Percentiles rank a stretch among this genome's conserved stretches.
Conservation (phyloP, 208 protist species). For the Trichomonas vaginalis region DNA sequence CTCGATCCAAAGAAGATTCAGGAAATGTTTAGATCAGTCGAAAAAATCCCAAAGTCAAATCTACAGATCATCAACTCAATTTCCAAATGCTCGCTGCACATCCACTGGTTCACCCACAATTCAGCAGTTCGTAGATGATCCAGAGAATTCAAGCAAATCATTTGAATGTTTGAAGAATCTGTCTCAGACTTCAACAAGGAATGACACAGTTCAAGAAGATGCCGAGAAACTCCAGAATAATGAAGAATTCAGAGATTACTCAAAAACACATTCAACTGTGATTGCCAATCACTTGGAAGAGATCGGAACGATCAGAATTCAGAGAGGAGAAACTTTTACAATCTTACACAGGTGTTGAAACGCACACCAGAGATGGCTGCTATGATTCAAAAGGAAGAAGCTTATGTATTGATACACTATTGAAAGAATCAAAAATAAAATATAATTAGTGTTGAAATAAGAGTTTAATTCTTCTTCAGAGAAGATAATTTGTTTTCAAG, state of each 20-base stretch:
- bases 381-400: neutral
- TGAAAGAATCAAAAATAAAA: too few relatives aligned
- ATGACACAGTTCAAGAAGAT: neutral
- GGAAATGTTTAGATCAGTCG: neutral
- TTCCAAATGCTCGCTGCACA: neutral
- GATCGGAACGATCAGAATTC: neutral
- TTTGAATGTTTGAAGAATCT: neutral
- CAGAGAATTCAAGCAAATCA: neutral
- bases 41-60: neutral
- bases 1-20: neutral
- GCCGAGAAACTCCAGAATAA: neutral
- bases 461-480: too few relatives aligned
- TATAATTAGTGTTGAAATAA: too few relatives aligned
- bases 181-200: neutral
- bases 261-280: neutral
- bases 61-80: neutral
- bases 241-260: neutral
- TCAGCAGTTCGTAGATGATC: neutral
- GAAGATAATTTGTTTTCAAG: too few relatives aligned
- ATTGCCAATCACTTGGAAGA: neutral
- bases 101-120: neutral
- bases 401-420: too few relatives aligned
- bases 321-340: neutral
- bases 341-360: neutral
- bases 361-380: neutral